Evolutionary conservation across 495 filamentous ascomycete genomes (phyloP).

Genomic region (Penicillium dipodomyicola): DNA sequence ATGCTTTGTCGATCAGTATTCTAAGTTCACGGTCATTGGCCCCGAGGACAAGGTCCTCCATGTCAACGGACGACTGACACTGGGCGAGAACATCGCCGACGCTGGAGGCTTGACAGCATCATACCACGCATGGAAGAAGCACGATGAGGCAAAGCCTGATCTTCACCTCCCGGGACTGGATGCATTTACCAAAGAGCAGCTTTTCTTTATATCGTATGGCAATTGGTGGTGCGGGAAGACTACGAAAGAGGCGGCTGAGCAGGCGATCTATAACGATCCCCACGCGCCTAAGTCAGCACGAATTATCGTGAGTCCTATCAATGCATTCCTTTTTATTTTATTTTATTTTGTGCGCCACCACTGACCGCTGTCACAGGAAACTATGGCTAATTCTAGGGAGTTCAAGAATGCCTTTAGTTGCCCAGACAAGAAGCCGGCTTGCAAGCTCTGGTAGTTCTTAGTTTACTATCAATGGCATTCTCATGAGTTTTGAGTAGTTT

Average conservation of each 20-base stretch:
- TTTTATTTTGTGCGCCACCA: background rate
- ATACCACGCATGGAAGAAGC: conserved; percentile 66
- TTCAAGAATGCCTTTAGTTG: conserved; percentile 69
- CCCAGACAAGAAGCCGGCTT: conserved; percentile 60
- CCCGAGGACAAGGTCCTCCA: conserved; percentile 55
- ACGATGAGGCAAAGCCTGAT: conserved; percentile 51
- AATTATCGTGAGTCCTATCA: conserved; percentile 48
- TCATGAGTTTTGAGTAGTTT: background rate
- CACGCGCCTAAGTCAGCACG: conserved; percentile 62
- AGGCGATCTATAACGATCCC: conserved; percentile 58
- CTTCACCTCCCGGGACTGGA: conserved; percentile 62
- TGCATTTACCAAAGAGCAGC: conserved; percentile 64
- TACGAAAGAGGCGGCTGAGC: conserved; percentile 54
- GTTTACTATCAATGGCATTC: background rate
- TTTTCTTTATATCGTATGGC: conserved; percentile 68
- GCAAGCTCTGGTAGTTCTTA: conserved; percentile 61
- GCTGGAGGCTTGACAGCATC: conserved; percentile 66
- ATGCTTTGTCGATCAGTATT: conserved; percentile 72
- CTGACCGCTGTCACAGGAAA: conserved; percentile 43
- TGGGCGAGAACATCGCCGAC: conserved; percentile 77
- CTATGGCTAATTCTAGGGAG: conserved; percentile 63
- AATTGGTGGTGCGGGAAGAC: conserved; percentile 70
- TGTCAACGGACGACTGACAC: conserved; percentile 65
- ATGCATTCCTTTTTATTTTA: background rate
- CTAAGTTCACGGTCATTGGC: conserved; percentile 57